phyloP scores from a whole-genome alignment of 192 early-diverging fungal genomes.

The Podila horticola region DNA sequence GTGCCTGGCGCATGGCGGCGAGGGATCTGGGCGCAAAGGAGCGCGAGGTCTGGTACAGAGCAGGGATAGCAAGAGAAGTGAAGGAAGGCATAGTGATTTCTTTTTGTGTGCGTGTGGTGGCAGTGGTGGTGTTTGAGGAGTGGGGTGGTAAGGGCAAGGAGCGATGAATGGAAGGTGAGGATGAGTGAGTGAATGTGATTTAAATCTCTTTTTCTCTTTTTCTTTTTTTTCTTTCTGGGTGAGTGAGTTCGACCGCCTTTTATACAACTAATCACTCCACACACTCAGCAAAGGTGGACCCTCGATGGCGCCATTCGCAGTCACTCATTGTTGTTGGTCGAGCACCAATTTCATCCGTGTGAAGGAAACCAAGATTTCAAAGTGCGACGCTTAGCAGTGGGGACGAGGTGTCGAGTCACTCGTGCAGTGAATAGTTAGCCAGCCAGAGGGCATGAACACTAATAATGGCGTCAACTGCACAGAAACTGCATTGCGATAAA shows the following conservation, averaged over 20 bases:
- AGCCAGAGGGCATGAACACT: too few species aligned
- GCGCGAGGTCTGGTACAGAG: conserved; percentile 51
- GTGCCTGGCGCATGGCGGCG: conserved; percentile 34
- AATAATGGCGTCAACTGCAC: too few species aligned
- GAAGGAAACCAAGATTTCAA: too few species aligned
- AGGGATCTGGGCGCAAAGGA: conserved; percentile 40
- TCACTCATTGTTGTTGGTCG: neutral
- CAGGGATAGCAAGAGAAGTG: conserved; percentile 46
- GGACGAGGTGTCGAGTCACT: too few species aligned
- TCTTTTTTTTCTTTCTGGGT: neutral
- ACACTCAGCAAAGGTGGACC: neutral
- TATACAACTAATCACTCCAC: neutral
- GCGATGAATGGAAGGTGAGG: neutral
- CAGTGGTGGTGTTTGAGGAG: neutral
- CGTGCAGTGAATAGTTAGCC: too few species aligned
- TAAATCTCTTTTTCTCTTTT: neutral
- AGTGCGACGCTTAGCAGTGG: too few species aligned
- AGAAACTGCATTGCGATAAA: neutral
- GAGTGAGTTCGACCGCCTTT: neutral
- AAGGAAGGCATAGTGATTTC: conserved; percentile 35
- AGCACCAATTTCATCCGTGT: too few species aligned
- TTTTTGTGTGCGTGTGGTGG: neutral
- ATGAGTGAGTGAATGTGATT: neutral
- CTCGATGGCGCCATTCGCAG: conserved; percentile 7
- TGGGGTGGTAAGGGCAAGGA: neutral